Percentiles rank a stretch among this genome's conserved stretches.
These are phyloP conservation scores for Didymella glomerata DNA, from an alignment of 2,329 filamentous ascomycete species.

Conservation along the genomic window DNA sequence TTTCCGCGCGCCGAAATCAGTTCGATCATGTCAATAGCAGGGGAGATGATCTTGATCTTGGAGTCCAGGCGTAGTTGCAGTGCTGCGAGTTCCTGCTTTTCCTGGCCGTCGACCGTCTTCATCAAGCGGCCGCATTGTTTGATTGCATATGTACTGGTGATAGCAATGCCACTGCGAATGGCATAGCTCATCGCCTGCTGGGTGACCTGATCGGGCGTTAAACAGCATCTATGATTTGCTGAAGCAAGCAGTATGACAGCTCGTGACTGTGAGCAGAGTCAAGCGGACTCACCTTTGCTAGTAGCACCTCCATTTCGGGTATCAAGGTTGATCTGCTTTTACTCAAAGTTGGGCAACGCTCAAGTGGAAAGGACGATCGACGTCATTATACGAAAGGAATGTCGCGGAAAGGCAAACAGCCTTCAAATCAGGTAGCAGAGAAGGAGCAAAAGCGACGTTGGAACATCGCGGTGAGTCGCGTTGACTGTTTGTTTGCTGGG, in stretches of 20 bases:
- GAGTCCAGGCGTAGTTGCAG: constrained; percentile 79
- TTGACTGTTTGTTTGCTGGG: constrained; percentile 23
- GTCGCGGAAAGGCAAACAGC: not conserved
- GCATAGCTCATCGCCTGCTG: constrained; percentile 91
- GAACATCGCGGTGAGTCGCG: constrained; percentile 18
- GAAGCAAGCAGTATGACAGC: not conserved
- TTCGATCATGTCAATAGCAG: constrained; percentile 90
- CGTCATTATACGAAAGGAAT: constrained; percentile 8
- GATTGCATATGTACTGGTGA: constrained; percentile 87
- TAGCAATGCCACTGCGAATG: constrained; percentile 81
- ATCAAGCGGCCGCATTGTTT: constrained; percentile 80
- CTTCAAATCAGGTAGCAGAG: constrained; percentile 2
- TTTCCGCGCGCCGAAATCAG: constrained; percentile 82
- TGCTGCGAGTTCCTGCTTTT: constrained; percentile 73
- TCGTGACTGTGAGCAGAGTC: constrained; percentile 17
- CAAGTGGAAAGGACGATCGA: constrained; percentile 6
- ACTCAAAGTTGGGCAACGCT: constrained; percentile 4
- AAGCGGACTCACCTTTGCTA: constrained; percentile 62
- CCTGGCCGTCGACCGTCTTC: constrained; percentile 67
- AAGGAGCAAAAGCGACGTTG: constrained; percentile 3
- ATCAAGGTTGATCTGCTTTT: constrained; percentile 8
- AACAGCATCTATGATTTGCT: not conserved
- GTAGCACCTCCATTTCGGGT: constrained; percentile 73
- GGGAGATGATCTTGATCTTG: constrained; percentile 92
- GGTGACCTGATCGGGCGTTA: constrained; percentile 61